Evolutionary conservation across 768 basidiomycete genomes (phyloP).

Genomic region (Punctularia strigosozonata): DNA sequence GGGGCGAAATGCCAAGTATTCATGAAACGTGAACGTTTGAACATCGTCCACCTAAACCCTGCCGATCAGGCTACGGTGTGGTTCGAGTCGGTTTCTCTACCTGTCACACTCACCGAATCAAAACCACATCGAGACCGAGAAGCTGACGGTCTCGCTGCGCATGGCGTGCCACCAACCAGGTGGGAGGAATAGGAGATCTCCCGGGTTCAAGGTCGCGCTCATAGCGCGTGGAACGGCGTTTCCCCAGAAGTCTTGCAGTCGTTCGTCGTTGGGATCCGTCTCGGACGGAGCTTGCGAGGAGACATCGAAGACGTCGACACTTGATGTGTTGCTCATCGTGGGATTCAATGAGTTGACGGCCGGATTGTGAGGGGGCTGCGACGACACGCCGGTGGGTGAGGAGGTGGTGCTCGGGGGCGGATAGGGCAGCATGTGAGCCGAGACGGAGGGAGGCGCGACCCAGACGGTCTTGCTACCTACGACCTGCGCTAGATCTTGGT

Average conservation of each 20-base stretch:
- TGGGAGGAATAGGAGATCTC: conserved; percentile 84
- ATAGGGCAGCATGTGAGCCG: conserved; percentile 50
- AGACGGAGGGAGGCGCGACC: conserved; percentile 65
- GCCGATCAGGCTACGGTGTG: no score
- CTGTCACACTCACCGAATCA: no score
- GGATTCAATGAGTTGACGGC: conserved; percentile 28
- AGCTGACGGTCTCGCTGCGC: conserved; percentile 71
- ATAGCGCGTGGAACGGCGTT: conserved; percentile 49
- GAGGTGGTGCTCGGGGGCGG: conserved; percentile 11
- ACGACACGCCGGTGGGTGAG: conserved; percentile 1
- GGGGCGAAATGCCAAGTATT: no score
- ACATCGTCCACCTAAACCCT: no score
- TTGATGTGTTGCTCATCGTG: conserved; percentile 72
- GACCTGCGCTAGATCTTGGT: conserved; percentile 62
- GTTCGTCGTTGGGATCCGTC: no score
- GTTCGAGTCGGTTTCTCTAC: no score
- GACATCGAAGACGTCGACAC: conserved; percentile 78
- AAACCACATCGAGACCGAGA: conserved; percentile 91
- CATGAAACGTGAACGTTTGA: no score
- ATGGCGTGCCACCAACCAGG: conserved; percentile 94
- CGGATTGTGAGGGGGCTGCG: conserved; percentile 20
- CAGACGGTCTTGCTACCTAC: conserved; percentile 86
- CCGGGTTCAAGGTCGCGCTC: conserved; percentile 56
- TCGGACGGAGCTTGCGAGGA: no score
- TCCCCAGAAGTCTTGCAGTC: conserved; percentile 46